Base-by-base conservation (phyloP, 108 stramenopile genomes). In the Seminavis robusta region DNA sequence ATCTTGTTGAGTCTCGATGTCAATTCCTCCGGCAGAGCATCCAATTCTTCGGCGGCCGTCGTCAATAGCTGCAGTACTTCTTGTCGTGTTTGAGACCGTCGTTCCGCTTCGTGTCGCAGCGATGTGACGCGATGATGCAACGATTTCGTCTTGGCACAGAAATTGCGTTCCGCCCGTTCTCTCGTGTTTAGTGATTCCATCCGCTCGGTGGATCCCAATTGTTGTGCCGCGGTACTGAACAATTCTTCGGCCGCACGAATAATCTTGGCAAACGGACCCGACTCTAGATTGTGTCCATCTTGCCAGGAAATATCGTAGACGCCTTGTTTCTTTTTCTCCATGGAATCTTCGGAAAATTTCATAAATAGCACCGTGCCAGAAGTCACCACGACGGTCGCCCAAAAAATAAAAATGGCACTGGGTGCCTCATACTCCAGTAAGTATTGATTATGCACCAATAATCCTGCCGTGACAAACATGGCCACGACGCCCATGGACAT, bases 291-390 rank as follows among this genome's bases (percentile, higher is more conserved):
- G 1, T 21, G 41, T 33, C 34, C 23, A 24, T 69, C 67, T 33
- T 59, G 60, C 60, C 52, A 69, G 24, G 60, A 61, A 5, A 50
- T 60, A 20, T 69, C 67, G 39, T 69, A 69, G 8, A 59, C 58
- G 15, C 60, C 60, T 59, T 62, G 34, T 24, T 69, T 69, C 33
- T 45, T 48, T 61, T 39, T 52, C 29, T 69, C 67, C 44, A 32
- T 61, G 9, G 27, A 24, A 24, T 69, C 67, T 44, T 69, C 67
- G 36, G 57, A 34, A 59, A 47, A 31, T 61, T 69, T 69, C 37
- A 43, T 59, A 27, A 13, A 39, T 32, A 69, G 25, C 15, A 61
- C 24, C n/a, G 52, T 61, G 30, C 4, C 21, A 5, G 33, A 42
- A 11, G 67, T 59, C 27, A 54, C 33, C 8, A 17, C 20, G 24